Evolutionary conservation across 768 basidiomycete genomes (phyloP), one percentile per base, ranked within the genome.

Genomic region (Tricholoma flavovirens): DNA sequence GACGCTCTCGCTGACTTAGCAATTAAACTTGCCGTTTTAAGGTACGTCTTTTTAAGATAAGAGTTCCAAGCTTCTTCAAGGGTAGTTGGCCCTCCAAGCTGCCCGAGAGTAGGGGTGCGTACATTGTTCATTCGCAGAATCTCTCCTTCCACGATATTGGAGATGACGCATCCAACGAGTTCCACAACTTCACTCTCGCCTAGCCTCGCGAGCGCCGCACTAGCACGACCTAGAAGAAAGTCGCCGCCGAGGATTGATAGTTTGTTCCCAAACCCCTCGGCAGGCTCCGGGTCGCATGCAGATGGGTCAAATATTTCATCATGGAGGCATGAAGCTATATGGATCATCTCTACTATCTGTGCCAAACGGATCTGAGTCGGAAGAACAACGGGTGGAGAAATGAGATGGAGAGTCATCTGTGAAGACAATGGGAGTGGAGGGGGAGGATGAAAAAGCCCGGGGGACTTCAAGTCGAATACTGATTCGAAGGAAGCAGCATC

Each of bases 321-420:
- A 68, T 98, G 96, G 15, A 99, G 76, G 9, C 93, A 78, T 3
- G 90, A 94, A 22, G 97, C 95, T 59, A 98, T 88, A 67, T 98
- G 93, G 49, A 99, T 90, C 93, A 98, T 97, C 69, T 99, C 97
- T 52, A 93, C 86, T 43, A 99, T 95, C 65, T 96, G 93, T 4
- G 95, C 96, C 32, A 99, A 83, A 29, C 95, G 87, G 29, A 88
- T 73, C 71, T 99, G 97, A 1, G 93, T 87, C 14, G 96, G 93
- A 5, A 99, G 82, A 45, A 90, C 77, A 53, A 64, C 70, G 56
- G 73, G 69, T 30, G 70, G 75, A 14, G 65, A 66, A 38, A 64
- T 59, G 49, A 73, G 64, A 42, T 62, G 52, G 54, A 66, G 59
- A 14, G 59, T 51, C 30, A 51, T 61, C 53, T 53, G 61, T 45